Conservation (phyloP, 371 early-diverging fungal genomes). For the Batrachochytrium dendrobatidis region DNA sequence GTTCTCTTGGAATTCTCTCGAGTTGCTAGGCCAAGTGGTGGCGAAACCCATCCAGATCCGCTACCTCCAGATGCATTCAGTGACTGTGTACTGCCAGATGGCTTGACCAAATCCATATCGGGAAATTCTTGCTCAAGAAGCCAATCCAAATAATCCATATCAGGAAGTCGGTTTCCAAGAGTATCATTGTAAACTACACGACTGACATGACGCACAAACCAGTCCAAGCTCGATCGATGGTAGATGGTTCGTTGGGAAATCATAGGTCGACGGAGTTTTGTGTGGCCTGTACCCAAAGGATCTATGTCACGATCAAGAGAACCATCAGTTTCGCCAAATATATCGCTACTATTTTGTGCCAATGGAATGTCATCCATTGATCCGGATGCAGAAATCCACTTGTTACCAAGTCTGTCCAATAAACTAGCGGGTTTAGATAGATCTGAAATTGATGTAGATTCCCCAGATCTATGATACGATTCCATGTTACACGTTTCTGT, state of each 20-base stretch:
- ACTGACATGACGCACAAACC: conserved; percentile 67
- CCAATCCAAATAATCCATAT: conserved; percentile 65
- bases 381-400: no score
- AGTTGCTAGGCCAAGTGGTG: background rate
- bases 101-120: conserved; percentile 34
- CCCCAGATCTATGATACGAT: background rate
- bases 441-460: no score
- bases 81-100: no score
- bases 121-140: conserved; percentile 65
- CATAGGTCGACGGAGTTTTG: conserved; percentile 49
- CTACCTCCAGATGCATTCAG: no score
- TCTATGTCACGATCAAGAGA: conserved; percentile 26
- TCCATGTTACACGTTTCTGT: conserved; percentile 74
- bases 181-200: conserved; percentile 66
- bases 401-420: no score
- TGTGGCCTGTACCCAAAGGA: background rate
- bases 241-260: conserved; percentile 59
- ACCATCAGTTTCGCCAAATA: no score
- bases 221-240: conserved; percentile 61
- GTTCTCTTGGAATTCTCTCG: background rate
- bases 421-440: no score
- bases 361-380: no score
- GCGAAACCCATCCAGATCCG: conserved; percentile 1
- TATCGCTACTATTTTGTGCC: no score
- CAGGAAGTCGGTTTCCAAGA: conserved; percentile 61